phyloP scores from a whole-genome alignment of 352 stramenopile species.

The Phytophthora citrophthora region DNA sequence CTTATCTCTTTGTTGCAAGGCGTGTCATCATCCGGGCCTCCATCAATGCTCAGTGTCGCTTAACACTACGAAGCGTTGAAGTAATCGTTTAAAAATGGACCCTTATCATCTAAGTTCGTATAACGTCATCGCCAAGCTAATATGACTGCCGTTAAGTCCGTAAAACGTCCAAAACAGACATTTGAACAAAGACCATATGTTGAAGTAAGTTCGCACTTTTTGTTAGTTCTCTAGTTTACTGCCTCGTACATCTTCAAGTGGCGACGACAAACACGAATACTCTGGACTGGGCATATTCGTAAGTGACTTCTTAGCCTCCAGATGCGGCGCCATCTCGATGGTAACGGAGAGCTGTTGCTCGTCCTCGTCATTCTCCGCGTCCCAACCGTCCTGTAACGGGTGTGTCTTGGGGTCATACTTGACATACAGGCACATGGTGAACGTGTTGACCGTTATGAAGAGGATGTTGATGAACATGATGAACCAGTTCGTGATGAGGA shows the following conservation, averaged over 20 bases:
- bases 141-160: no score
- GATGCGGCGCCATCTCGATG: slow-evolving; percentile 17
- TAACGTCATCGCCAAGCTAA: not conserved
- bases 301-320: slow-evolving; percentile 20
- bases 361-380: slow-evolving; percentile 1
- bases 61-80: no score
- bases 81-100: no score
- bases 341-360: slow-evolving; percentile 16
- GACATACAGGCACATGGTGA: slow-evolving; percentile 37
- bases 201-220: slow-evolving; percentile 23
- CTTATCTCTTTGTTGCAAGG: no score
- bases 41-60: no score
- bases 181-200: not conserved
- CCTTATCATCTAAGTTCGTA: not conserved
- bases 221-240: slow-evolving; percentile 1
- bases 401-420: slow-evolving; percentile 38
- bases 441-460: slow-evolving; percentile 40
- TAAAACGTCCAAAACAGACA: slow-evolving; percentile 13
- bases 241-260: slow-evolving; percentile 8
- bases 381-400: slow-evolving; percentile 21
- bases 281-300: slow-evolving; percentile 29
- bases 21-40: no score
- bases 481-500: slow-evolving; percentile 46
- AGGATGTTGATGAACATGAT: slow-evolving; percentile 43
- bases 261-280: slow-evolving; percentile 23